phyloP scores from a whole-genome alignment of 1,139 yeast genomes.

The Diutina ranongensis region DNA sequence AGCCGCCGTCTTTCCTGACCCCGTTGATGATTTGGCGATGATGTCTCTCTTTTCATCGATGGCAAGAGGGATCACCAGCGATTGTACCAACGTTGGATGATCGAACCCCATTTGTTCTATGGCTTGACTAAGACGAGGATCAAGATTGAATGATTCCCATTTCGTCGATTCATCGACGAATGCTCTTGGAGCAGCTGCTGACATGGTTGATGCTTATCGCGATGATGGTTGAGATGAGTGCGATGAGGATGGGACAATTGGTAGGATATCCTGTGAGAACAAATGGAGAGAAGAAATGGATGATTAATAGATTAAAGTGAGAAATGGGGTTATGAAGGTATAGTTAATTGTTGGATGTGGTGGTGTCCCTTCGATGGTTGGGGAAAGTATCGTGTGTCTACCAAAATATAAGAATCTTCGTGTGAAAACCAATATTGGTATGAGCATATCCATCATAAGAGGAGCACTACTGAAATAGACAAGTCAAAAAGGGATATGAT shows the following conservation, averaged over 20 bases:
- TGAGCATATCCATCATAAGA: too few species aligned
- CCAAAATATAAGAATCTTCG: too few species aligned
- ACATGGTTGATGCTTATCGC: neutral
- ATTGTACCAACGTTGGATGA: slow-evolving; percentile 83
- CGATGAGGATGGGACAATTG: neutral
- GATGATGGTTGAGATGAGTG: neutral
- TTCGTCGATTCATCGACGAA: slow-evolving; percentile 60
- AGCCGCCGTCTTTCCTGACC: slow-evolving; percentile 86
- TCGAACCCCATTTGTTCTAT: slow-evolving; percentile 70
- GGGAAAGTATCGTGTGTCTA: too few species aligned
- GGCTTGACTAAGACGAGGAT: slow-evolving; percentile 76
- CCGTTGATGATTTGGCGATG: slow-evolving; percentile 81
- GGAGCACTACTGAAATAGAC: too few species aligned
- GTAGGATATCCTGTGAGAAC: neutral
- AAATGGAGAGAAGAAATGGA: neutral
- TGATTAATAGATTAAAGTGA: too few species aligned
- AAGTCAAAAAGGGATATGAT: too few species aligned
- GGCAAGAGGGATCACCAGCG: slow-evolving; percentile 87
- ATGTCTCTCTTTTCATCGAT: slow-evolving; percentile 78
- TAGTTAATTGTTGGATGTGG: too few species aligned
- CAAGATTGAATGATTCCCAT: slow-evolving; percentile 66
- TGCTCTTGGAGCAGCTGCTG: slow-evolving; percentile 1
- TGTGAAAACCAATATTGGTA: too few species aligned
- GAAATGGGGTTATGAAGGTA: too few species aligned
- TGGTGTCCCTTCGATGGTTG: too few species aligned